Conservation (phyloP, 768 basidiomycete species). For the Melanogaster broomeanus region DNA sequence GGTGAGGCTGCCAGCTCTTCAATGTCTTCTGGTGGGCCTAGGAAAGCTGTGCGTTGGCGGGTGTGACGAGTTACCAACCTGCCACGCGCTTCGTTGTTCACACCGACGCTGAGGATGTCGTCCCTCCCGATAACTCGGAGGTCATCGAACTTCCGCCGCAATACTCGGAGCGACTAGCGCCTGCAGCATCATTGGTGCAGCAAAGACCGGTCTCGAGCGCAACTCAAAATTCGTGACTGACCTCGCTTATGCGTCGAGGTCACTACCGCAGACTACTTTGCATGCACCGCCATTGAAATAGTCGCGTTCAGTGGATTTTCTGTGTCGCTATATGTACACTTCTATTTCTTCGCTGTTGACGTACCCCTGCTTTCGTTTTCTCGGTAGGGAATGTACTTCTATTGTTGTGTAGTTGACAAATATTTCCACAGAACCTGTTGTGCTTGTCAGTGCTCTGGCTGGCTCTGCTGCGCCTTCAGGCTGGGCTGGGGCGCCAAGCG, state of each 20-base stretch:
- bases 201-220: constrained; percentile 15
- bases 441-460: constrained; percentile 92
- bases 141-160: constrained; percentile 77
- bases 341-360: neutral
- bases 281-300: constrained; percentile 16
- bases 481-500: constrained; percentile 99
- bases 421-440: too few relatives aligned
- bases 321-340: constrained; percentile 1
- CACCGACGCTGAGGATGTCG: constrained; percentile 64
- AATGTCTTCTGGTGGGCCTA: constrained; percentile 42
- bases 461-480: constrained; percentile 94
- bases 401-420: too few relatives aligned
- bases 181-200: constrained; percentile 1
- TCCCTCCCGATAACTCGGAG: constrained; percentile 47
- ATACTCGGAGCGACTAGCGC: constrained; percentile 55
- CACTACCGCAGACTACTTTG: neutral
- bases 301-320: neutral
- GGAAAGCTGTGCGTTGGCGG: constrained; percentile 62
- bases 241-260: constrained; percentile 14
- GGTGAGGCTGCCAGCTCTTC: constrained; percentile 22
- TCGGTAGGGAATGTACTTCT: neutral
- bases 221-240: constrained; percentile 6
- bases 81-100: constrained; percentile 65
- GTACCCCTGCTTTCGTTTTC: neutral
- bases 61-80: constrained; percentile 37